Percentiles rank a stretch among this genome's conserved stretches.
Conservation (phyloP, 2,329 filamentous ascomycete genomes). For the Coniochaeta pulveracea region DNA sequence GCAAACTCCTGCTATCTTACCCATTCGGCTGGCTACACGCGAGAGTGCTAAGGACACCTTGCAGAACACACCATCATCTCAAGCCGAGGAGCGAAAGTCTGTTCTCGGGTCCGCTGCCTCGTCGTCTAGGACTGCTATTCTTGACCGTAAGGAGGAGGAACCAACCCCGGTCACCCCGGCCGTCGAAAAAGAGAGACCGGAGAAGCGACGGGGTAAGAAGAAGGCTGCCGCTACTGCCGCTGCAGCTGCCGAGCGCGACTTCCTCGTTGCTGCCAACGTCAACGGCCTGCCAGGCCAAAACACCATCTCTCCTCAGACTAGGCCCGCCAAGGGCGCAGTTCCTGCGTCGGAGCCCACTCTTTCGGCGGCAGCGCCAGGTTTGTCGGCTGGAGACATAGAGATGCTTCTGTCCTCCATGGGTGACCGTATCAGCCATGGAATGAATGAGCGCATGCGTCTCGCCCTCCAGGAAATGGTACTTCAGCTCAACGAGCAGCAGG, state of each 20-base stretch:
- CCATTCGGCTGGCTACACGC: constrained; percentile 22
- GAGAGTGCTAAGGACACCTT: constrained; percentile 23
- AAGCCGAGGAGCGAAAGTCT: constrained; percentile 20
- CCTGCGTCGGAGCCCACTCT: constrained; percentile 16
- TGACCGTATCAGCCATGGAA: constrained; percentile 33
- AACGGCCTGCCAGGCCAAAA: constrained; percentile 18
- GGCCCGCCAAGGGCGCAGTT: constrained; percentile 13
- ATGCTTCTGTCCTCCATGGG: constrained; percentile 43
- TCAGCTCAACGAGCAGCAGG: constrained; percentile 43
- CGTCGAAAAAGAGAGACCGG: constrained; percentile 40
- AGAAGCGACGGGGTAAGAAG: constrained; percentile 55
- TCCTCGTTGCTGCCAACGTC: constrained; percentile 15
- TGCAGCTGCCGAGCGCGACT: constrained; percentile 20
- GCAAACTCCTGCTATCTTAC: constrained; percentile 15
- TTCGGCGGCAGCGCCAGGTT: constrained; percentile 14
- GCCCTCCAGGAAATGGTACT: constrained; percentile 46
- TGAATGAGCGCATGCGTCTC: constrained; percentile 32
- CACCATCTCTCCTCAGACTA: constrained; percentile 17
- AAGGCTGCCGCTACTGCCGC: constrained; percentile 42
- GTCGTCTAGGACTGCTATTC: constrained; percentile 26
- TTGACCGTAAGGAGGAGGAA: constrained; percentile 37
- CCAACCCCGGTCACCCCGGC: too few species aligned
- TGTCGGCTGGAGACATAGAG: constrained; percentile 37
- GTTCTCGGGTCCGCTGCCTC: constrained; percentile 18
- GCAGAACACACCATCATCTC: constrained; percentile 17